Evolutionary conservation across 2,329 filamentous ascomycete species (phyloP), one percentile per base, ranked within the genome.

Genomic region (Trichoderma citrinoviride): DNA sequence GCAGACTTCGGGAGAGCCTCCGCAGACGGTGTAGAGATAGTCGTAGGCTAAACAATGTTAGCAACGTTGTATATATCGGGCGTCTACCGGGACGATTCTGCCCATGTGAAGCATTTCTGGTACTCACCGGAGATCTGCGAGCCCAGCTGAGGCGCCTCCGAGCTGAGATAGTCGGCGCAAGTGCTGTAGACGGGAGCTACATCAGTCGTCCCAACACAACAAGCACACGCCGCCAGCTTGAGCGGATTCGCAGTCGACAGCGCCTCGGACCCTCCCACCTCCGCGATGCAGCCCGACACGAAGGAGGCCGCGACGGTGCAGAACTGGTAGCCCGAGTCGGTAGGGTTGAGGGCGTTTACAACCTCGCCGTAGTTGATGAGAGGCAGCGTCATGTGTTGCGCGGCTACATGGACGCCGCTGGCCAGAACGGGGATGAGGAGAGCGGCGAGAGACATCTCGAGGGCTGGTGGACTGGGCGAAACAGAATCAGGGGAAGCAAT

Each of bases 161-260:
- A 66, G 14, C 64, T 54, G 25, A 76, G 66, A 61, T 75, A 76
- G 43, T 54, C 63, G 23, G 74, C 72, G 68, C 74, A 76, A 56
- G 57, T 68, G 3, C 71, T 73, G 67, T 72, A 76, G 25, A 69
- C 61, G 10, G 66, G 63, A 58, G 73, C 70, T n/a, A 74, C 61
- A 55, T 67, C 61, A 1, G 61, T 67, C 6, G 62, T 23, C 17
- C 66, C 66, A 44, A 66, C 53, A 46, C 74, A 76, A 65, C 74
- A 76, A 8, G 70, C 74, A 65, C 74, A 76, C 15, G 60, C 61
- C 19, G 73, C 19, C 12, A 76, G 57, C 3, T 55, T 70, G 3
- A 63, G 19, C 7, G 70, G 63, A 52, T 70, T 68, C 19, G 72
- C 73, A 17, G 70, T 72, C 19, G 58, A 44, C 27, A 73, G 55